Evolutionary conservation across 129 eudicot species (phyloP).

Genomic region (Calendula officinalis): DNA sequence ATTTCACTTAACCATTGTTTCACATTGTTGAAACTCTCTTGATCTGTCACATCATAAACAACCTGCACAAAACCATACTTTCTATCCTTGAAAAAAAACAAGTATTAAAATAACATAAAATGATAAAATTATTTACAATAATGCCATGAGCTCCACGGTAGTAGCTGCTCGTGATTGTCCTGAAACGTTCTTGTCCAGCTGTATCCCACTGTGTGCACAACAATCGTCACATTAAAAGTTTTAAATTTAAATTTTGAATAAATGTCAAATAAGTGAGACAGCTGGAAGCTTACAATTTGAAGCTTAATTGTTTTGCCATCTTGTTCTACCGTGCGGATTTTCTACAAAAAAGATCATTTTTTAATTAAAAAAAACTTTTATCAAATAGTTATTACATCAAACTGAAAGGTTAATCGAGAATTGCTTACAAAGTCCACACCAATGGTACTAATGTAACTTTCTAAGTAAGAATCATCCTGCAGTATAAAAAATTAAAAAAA

Average conservation of each 20-base stretch:
- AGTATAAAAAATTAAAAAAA: constrained; percentile 14
- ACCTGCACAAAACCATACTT: constrained; percentile 44
- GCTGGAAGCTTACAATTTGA: constrained; percentile 77
- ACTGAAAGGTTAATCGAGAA: constrained; percentile 1
- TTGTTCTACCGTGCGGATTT: constrained; percentile 98
- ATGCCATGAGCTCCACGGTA: constrained; percentile 98
- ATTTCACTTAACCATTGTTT: constrained; percentile 96
- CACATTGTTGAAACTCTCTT: constrained; percentile 92
- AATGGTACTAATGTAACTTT: constrained; percentile 96
- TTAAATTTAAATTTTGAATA: not conserved
- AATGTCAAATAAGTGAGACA: not conserved
- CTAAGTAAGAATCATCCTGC: constrained; percentile 96
- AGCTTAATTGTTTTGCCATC: constrained; percentile 96
- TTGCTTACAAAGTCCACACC: constrained; percentile 96
- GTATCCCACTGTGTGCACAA: constrained; percentile 73
- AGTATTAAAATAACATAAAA: not conserved
- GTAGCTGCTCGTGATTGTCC: constrained; percentile 97
- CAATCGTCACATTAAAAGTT: constrained; percentile 4
- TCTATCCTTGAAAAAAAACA: not conserved
- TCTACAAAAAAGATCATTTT: constrained; percentile 38
- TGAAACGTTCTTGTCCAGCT: constrained; percentile 98
- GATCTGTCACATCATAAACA: constrained; percentile 98
- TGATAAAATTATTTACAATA: constrained; percentile 49
- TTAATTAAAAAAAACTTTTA: constrained; percentile 3
- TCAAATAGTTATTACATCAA: not conserved